Conservation (phyloP, 495 filamentous ascomycete species). For the Thermochaetoides thermophila region DNA sequence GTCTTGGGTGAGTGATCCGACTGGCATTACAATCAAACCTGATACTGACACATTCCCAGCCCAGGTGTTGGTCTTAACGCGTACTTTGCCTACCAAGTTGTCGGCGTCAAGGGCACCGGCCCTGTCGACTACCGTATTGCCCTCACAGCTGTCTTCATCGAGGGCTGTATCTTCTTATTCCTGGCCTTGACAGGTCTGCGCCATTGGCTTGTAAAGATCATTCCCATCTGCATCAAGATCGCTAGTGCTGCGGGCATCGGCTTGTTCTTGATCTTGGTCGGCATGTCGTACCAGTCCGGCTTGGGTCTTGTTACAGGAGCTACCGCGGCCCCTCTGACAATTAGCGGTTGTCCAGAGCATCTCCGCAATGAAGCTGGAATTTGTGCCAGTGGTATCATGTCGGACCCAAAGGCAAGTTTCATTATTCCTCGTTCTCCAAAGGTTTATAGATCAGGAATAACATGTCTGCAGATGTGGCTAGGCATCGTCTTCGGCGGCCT, state of each 20-base stretch:
- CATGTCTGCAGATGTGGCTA: slow-evolving; percentile 45
- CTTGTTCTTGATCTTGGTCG: slow-evolving; percentile 62
- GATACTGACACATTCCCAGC: slow-evolving; percentile 20
- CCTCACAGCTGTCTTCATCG: slow-evolving; percentile 70
- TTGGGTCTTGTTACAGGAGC: slow-evolving; percentile 56
- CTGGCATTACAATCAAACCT: too few species aligned
- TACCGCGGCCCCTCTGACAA: slow-evolving; percentile 44
- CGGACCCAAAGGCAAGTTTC: slow-evolving; percentile 42
- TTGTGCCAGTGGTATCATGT: slow-evolving; percentile 42
- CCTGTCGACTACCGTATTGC: slow-evolving; percentile 53
- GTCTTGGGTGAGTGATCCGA: slow-evolving; percentile 40
- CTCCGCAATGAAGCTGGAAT: slow-evolving; percentile 22
- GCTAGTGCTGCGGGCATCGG: slow-evolving; percentile 72
- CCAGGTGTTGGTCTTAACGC: slow-evolving; percentile 73
- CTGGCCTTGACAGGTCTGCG: slow-evolving; percentile 64
- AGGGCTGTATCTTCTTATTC: slow-evolving; percentile 49
- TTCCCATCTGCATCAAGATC: slow-evolving; percentile 65
- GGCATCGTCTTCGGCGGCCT: slow-evolving; percentile 68
- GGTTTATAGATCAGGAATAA: background rate
- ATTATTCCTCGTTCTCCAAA: background rate
- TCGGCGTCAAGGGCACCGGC: slow-evolving; percentile 55
- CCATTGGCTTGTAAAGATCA: slow-evolving; percentile 69
- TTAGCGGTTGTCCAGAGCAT: slow-evolving; percentile 48
- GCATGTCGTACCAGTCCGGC: slow-evolving; percentile 59
- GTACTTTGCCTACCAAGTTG: slow-evolving; percentile 78